Conservation (phyloP, 192 early-diverging fungal genomes). For the Rhizoclosmatium sp. region DNA sequence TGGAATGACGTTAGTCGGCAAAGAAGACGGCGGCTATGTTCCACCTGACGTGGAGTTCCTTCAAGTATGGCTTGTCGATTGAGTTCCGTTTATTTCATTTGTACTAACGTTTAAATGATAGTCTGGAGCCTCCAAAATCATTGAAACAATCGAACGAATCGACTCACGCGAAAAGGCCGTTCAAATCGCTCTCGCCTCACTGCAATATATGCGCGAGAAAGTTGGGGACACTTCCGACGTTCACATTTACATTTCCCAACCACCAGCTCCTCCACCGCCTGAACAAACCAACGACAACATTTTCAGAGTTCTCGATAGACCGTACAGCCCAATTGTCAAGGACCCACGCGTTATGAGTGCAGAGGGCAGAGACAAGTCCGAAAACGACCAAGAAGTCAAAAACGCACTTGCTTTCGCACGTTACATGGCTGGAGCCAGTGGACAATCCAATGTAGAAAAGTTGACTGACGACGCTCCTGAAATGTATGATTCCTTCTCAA, state of each 20-base stretch:
- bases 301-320: constrained; percentile 8
- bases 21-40: constrained; percentile 39
- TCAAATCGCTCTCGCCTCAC: constrained; percentile 28
- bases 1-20: constrained; percentile 34
- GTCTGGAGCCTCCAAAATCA: constrained; percentile 33
- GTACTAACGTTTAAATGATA: background rate
- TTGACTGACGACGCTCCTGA: constrained; percentile 23
- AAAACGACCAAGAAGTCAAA: constrained; percentile 6
- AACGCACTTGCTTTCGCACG: constrained; percentile 28
- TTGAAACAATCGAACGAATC: constrained; percentile 34
- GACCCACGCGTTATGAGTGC: constrained; percentile 29
- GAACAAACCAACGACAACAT: background rate
- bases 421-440: constrained; percentile 28
- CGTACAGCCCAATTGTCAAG: constrained; percentile 34
- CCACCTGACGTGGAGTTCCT: constrained; percentile 43
- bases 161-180: constrained; percentile 34
- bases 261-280: background rate
- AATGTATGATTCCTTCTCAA: constrained; percentile 22
- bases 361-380: background rate
- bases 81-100: background rate
- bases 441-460: constrained; percentile 25
- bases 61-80: constrained; percentile 35
- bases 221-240: constrained; percentile 35
- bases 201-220: constrained; percentile 37
- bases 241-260: background rate